Evolutionary conservation across 106 monocot genomes (phyloP), one percentile per base, ranked within the genome.

Genomic region (Phalaenopsis equestris): DNA sequence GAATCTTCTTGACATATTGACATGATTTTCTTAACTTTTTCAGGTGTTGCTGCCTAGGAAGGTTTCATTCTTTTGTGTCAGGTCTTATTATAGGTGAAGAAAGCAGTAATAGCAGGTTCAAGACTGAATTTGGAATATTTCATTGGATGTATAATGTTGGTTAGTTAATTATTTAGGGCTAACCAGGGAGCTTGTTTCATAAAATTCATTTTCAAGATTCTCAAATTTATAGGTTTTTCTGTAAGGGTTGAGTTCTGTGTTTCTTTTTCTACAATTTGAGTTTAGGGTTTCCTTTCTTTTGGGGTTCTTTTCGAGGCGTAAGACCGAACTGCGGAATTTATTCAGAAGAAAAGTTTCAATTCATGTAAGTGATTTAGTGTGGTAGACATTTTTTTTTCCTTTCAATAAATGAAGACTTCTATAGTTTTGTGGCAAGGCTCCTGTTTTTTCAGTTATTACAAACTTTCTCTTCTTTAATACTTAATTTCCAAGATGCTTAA

Each of bases 81-180:
- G 65, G 76, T 73, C 72, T 75, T 73, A 82, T 47, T 76, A 75
- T 77, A 87, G 80, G 2, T 55, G 80, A 73, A 83, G 80, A 80
- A 74, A 83, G 55, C 67, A 46, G 72, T 77, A 81, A 76, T 80
- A 80, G 57, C 84, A 80, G 88, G 82, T 82, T 85, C 85, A 75
- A 45, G 75, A 64, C 75, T 75, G 81, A 81, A 65, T 81, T 74
- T 75, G 45, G 15, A 30, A 75, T 64, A 80, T 76, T 37, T 81
- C 61, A 73, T 81, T 75, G 16, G 19, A 73, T 75, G 58, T 47
- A 81, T 81, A 76, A 75, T 61, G 57, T 58, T 30, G 81, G 55
- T 81, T 81, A 76, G 81, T 81, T 61, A 75, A 75, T 75, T 75
- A 81, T 81, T 75, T 81, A 81, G 81, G 72, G 75, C 74, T 75